Conservation (phyloP, 202 grass and related monocot genomes). For the Cymbopogon flexuosus region DNA sequence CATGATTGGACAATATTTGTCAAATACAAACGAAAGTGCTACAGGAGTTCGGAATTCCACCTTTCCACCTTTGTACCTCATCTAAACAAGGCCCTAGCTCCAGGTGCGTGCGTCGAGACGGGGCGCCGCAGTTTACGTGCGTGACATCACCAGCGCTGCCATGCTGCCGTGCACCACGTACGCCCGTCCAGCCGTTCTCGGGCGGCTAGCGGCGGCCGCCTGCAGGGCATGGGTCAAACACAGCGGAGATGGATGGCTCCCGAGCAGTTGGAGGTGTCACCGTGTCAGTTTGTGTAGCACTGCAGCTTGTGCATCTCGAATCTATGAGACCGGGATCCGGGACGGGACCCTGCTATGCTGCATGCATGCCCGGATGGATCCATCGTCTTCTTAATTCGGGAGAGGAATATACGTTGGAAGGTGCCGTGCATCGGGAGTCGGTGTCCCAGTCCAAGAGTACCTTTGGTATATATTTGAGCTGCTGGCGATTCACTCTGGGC, state of each 20-base stretch:
- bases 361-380: background rate
- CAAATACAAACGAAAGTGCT: too few species aligned
- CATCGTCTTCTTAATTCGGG: background rate
- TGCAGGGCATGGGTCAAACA: conserved; percentile 3
- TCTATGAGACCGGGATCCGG: too few species aligned
- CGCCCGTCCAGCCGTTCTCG: background rate
- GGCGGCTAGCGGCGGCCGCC: background rate
- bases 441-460: too few species aligned
- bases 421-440: background rate
- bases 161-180: background rate
- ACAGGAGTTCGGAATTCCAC: too few species aligned
- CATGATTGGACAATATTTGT: too few species aligned
- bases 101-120: background rate
- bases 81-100: background rate
- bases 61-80: too few species aligned
- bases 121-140: background rate
- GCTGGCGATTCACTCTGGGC: too few species aligned
- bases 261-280: background rate
- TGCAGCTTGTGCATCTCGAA: background rate
- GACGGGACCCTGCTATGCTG: too few species aligned
- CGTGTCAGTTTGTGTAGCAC: background rate
- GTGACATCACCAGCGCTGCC: background rate
- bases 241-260: background rate
- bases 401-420: background rate
- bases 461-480: too few species aligned